phyloP scores from a whole-genome alignment of 129 eudicot genomes.

The Logfia minima region DNA sequence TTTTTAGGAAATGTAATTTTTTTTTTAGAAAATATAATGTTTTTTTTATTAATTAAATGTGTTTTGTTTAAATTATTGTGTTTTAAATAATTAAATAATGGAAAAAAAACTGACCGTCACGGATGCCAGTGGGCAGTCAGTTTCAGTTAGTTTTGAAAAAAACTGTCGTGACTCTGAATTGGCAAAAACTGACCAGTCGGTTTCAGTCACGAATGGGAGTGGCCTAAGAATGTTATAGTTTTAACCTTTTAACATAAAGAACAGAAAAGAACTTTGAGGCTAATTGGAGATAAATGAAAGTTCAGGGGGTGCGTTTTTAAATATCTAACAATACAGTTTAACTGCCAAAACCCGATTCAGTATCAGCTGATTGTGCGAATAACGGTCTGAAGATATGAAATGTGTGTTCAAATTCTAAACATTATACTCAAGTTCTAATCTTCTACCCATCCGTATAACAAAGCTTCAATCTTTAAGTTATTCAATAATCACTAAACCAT shows the following conservation, averaged over 20 bases:
- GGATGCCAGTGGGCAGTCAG: no score
- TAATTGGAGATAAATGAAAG: constrained; percentile 1
- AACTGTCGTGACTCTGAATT: no score
- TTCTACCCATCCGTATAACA: constrained; percentile 15
- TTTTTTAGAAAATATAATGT: no score
- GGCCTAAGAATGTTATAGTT: no score
- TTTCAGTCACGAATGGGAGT: no score
- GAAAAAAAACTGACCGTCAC: no score
- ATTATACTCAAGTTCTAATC: constrained; percentile 28
- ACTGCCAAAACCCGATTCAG: background rate
- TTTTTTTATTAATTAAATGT: no score
- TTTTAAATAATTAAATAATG: no score
- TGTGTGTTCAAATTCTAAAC: constrained; percentile 35
- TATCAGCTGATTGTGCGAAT: background rate
- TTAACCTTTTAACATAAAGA: background rate
- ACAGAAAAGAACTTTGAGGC: background rate
- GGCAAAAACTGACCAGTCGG: no score
- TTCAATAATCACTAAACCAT: constrained; percentile 25
- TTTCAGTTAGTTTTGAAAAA: no score
- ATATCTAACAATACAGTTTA: constrained; percentile 7
- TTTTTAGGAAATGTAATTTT: no score
- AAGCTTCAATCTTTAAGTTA: constrained; percentile 28
- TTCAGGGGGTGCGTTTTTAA: constrained; percentile 8
- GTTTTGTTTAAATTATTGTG: no score
- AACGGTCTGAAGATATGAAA: constrained; percentile 39